Conservation (phyloP, 108 stramenopile genomes). For the Nitzschia sp. region DNA sequence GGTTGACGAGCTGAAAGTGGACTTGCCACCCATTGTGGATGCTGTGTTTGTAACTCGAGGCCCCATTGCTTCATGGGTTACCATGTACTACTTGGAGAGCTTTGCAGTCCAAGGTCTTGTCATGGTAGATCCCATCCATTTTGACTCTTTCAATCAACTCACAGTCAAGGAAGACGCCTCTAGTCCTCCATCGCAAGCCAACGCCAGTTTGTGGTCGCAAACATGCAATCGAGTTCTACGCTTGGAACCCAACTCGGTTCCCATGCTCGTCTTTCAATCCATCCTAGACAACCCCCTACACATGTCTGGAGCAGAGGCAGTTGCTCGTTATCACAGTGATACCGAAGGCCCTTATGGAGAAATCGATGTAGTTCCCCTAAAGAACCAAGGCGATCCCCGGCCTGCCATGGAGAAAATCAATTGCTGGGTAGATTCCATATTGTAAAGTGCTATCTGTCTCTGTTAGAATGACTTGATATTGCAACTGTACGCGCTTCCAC, state of each 20-base stretch:
- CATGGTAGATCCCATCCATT: conserved; percentile 54
- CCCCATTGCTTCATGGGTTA: conserved; percentile 34
- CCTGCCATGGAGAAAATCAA: conserved; percentile 15
- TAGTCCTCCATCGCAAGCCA: not conserved
- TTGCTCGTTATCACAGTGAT: conserved; percentile 34
- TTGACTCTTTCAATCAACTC: conserved; percentile 9
- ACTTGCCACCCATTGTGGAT: conserved; percentile 24
- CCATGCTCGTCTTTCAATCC: conserved; percentile 48
- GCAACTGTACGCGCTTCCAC: too few species aligned
- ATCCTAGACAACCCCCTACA: not conserved
- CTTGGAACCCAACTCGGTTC: conserved; percentile 54
- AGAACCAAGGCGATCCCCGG: not conserved
- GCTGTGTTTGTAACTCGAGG: conserved; percentile 46
- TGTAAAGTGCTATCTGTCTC: conserved; percentile 6
- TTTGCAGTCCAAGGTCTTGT: conserved; percentile 47
- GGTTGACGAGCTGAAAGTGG: conserved; percentile 13
- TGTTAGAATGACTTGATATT: too few species aligned
- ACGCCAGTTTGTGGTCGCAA: not conserved
- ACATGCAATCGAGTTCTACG: conserved; percentile 20
- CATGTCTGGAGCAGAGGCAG: not conserved
- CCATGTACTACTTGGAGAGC: conserved; percentile 54
- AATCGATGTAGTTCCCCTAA: not conserved
- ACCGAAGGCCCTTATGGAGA: conserved; percentile 28
- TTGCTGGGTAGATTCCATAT: conserved; percentile 20
- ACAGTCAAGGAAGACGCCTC: not conserved